A percentile compares a stretch with the other conserved stretches of the same genome.
phyloP scores from a whole-genome alignment of 257 asterid genomes.

The Nemophila menziesii region DNA sequence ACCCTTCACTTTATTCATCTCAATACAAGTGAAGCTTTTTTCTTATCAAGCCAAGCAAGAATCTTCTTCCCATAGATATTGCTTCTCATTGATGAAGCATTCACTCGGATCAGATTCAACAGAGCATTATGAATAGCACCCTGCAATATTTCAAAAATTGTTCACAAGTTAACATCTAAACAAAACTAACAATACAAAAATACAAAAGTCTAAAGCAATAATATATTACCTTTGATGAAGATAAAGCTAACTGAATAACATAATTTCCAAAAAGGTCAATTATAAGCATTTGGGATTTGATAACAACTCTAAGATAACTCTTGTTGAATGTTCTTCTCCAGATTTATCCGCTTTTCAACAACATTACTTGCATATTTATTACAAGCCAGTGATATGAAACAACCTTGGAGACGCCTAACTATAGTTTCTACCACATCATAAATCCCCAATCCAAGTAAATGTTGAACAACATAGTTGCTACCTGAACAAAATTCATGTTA shows the following conservation, averaged over 20 bases:
- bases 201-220: no score
- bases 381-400: constrained; percentile 37
- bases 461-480: constrained; percentile 85
- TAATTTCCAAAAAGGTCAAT: constrained; percentile 62
- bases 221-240: constrained; percentile 41
- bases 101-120: constrained; percentile 17
- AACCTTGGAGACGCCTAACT: constrained; percentile 31
- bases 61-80: constrained; percentile 56
- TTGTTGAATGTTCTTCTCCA: constrained; percentile 17
- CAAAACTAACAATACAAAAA: no score
- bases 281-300: constrained; percentile 31
- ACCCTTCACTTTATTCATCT: constrained; percentile 10
- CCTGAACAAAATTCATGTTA: not conserved
- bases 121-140: constrained; percentile 22
- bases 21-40: constrained; percentile 13
- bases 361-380: constrained; percentile 73
- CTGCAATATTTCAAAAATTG: constrained; percentile 17
- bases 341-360: constrained; percentile 44
- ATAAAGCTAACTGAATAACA: constrained; percentile 61
- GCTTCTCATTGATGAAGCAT: constrained; percentile 40
- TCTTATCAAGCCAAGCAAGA: constrained; percentile 38
- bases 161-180: not conserved
- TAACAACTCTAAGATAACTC: constrained; percentile 40
- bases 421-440: constrained; percentile 30
- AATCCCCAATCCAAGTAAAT: constrained; percentile 37